Percentiles rank a stretch among this genome's conserved stretches.
Evolutionary conservation across 2,329 filamentous ascomycete species (phyloP).

Genomic region (Ciborinia camelliae): DNA sequence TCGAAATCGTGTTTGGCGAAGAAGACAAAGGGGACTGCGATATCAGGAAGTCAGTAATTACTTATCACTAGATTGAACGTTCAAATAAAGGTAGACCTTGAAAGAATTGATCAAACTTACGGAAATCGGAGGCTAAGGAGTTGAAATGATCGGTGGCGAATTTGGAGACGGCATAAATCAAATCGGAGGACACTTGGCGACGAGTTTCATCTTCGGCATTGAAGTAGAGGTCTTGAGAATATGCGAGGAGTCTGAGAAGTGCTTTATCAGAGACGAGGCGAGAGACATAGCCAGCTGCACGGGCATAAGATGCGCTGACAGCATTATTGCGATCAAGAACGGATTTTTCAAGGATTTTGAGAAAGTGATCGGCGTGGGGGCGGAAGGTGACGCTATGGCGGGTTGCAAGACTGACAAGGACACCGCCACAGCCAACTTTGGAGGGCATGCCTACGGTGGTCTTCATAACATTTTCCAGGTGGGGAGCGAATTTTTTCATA

Average conservation of each 20-base stretch:
- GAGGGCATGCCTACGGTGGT: slow-evolving; percentile 86
- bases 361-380: slow-evolving; percentile 70
- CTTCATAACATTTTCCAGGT: slow-evolving; percentile 76
- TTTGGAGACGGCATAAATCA: slow-evolving; percentile 79
- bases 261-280: slow-evolving; percentile 51
- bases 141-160: slow-evolving; percentile 86
- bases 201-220: slow-evolving; percentile 72
- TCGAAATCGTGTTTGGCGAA: slow-evolving; percentile 83
- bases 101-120: neutral
- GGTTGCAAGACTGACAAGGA: slow-evolving; percentile 81
- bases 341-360: slow-evolving; percentile 75
- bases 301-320: slow-evolving; percentile 84
- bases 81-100: neutral
- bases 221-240: slow-evolving; percentile 71
- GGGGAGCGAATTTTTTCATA: slow-evolving; percentile 71
- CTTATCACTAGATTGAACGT: neutral
- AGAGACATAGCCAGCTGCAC: slow-evolving; percentile 80
- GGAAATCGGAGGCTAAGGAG: slow-evolving; percentile 65
- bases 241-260: slow-evolving; percentile 50
- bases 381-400: slow-evolving; percentile 72
- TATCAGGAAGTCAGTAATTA: neutral
- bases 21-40: slow-evolving; percentile 76
- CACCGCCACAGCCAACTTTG: slow-evolving; percentile 84
- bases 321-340: slow-evolving; percentile 91
- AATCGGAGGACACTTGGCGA: slow-evolving; percentile 74